Evolutionary conservation across 2,329 filamentous ascomycete genomes (phyloP).

Genomic region (Metarhizium album): DNA sequence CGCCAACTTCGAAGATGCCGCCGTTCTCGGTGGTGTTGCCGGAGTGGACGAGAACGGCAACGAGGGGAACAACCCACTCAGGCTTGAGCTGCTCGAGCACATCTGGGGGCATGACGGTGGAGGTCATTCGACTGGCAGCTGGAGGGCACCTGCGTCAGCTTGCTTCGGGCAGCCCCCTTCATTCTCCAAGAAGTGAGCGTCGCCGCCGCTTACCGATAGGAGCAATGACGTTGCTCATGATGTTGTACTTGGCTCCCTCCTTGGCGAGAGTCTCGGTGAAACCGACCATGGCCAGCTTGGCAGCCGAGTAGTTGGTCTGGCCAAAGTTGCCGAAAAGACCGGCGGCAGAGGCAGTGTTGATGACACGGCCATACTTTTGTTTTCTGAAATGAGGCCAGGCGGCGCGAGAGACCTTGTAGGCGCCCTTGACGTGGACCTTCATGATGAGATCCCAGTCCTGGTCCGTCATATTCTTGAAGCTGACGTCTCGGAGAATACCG

Average conservation of each 20-base stretch:
- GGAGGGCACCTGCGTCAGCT: neutral
- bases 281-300: slow-evolving; percentile 89
- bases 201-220: slow-evolving; percentile 50
- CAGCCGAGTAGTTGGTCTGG: slow-evolving; percentile 93
- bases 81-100: slow-evolving; percentile 77
- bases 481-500: slow-evolving; percentile 86
- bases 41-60: slow-evolving; percentile 78
- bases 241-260: slow-evolving; percentile 97
- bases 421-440: slow-evolving; percentile 82
- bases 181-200: neutral
- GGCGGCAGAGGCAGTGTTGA: slow-evolving; percentile 94
- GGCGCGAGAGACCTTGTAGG: slow-evolving; percentile 89
- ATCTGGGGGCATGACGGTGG: slow-evolving; percentile 92
- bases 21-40: slow-evolving; percentile 76
- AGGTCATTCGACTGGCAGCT: slow-evolving; percentile 91
- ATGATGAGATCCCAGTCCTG: slow-evolving; percentile 93
- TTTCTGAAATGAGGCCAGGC: slow-evolving; percentile 98
- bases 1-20: slow-evolving; percentile 86
- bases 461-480: slow-evolving; percentile 99
- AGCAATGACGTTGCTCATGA: slow-evolving; percentile 86
- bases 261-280: slow-evolving; percentile 98
- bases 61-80: slow-evolving; percentile 89
- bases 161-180: too few relatives aligned
- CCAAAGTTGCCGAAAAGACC: slow-evolving; percentile 94
- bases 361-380: slow-evolving; percentile 94